These are phyloP conservation scores for Halenospora varia DNA, from an alignment of 495 filamentous ascomycete species.

Conservation along the genomic window DNA sequence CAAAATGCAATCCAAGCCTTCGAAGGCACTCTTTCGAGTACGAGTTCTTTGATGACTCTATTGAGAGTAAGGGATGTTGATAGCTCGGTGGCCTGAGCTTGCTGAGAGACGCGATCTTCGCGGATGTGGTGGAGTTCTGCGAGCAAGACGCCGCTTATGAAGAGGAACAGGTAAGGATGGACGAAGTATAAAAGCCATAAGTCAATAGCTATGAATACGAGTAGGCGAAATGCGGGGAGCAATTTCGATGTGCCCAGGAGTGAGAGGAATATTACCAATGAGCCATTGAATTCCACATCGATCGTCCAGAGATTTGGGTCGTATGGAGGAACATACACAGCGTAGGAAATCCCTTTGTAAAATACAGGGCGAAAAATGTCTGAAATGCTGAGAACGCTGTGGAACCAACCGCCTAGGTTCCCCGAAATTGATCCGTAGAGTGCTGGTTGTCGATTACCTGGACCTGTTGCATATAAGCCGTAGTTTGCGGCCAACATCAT, in stretches of 20 bases:
- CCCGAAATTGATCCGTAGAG: background rate
- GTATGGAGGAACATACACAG: conserved; percentile 30
- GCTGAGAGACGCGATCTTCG: too few relatives aligned
- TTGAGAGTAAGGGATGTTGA: too few relatives aligned
- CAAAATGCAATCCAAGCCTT: background rate
- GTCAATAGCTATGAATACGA: conserved; percentile 37
- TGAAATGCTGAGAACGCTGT: background rate
- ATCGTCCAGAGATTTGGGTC: conserved; percentile 70
- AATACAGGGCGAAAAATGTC: conserved; percentile 6
- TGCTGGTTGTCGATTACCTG: background rate
- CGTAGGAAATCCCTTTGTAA: background rate
- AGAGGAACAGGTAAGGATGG: conserved; percentile 45
- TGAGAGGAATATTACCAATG: conserved; percentile 58
- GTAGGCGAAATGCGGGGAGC: conserved; percentile 38
- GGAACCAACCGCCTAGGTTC: background rate
- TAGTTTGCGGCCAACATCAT: too few relatives aligned
- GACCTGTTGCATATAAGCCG: conserved; percentile 3
- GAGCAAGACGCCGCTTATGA: conserved; percentile 53
- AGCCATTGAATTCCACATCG: conserved; percentile 61
- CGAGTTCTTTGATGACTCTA: background rate
- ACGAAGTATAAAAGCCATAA: conserved; percentile 52
- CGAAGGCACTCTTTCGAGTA: background rate
- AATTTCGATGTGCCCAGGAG: conserved; percentile 50
- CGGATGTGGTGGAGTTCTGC: conserved; percentile 49
- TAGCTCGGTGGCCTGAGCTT: too few relatives aligned